Evolutionary conservation across 805 yeast genomes (phyloP).

Genomic region (Ogataea paraovalis): DNA sequence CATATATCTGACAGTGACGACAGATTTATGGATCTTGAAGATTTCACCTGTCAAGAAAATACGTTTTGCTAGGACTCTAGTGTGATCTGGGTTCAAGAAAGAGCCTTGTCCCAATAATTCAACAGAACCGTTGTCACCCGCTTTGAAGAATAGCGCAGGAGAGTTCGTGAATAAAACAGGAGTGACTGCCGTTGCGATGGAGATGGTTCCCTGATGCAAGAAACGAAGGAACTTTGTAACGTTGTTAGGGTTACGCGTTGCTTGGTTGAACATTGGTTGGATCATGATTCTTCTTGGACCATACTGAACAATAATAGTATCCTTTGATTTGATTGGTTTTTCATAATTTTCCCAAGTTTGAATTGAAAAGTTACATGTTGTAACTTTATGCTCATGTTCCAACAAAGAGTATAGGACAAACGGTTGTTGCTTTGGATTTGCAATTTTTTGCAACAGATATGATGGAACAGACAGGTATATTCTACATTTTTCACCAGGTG

Average conservation of each 20-base stretch:
- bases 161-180: constrained; percentile 82
- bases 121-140: constrained; percentile 42
- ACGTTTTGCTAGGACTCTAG: constrained; percentile 82
- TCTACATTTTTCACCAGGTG: constrained; percentile 62
- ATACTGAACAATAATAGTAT: constrained; percentile 77
- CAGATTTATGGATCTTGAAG: constrained; percentile 87
- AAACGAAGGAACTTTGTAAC: constrained; percentile 85
- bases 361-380: constrained; percentile 77
- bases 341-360: constrained; percentile 89
- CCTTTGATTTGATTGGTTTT: constrained; percentile 80
- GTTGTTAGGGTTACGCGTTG: constrained; percentile 71
- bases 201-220: constrained; percentile 68
- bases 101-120: constrained; percentile 88
- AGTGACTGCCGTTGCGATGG: constrained; percentile 82
- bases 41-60: constrained; percentile 91
- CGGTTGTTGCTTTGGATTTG: constrained; percentile 43
- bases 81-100: constrained; percentile 79
- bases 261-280: constrained; percentile 78
- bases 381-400: constrained; percentile 80
- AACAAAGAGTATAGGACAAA: constrained; percentile 70
- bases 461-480: constrained; percentile 58
- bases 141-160: constrained; percentile 80
- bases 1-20: constrained; percentile 94
- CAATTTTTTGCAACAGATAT: constrained; percentile 38
- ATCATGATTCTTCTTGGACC: constrained; percentile 88